Conservation (phyloP, 2,329 filamentous ascomycete genomes). For the Cadophora sp. region DNA sequence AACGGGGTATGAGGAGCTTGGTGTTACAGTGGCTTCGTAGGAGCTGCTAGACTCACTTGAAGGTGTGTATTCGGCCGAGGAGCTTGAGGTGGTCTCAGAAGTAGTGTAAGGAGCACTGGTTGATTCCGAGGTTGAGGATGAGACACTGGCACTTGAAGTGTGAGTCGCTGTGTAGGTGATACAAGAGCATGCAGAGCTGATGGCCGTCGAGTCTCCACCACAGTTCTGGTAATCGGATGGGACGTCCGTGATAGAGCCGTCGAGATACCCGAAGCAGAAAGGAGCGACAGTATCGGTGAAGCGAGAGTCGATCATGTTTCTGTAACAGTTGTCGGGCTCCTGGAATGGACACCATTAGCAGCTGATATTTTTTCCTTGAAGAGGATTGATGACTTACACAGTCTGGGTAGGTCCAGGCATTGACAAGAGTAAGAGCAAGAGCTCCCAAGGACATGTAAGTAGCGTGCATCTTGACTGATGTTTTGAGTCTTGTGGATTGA, state of each 20-base stretch:
- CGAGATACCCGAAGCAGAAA: constrained; percentile 47
- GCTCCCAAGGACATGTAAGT: constrained; percentile 27
- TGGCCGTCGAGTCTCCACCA: constrained; percentile 17
- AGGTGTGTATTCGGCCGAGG: constrained; percentile 14
- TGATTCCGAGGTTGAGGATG: constrained; percentile 25
- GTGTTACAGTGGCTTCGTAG: not conserved
- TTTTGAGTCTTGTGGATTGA: not conserved
- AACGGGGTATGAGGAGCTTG: constrained; percentile 12
- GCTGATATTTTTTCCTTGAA: not conserved
- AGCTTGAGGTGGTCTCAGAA: constrained; percentile 8
- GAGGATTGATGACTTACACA: constrained; percentile 31
- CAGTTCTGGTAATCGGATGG: constrained; percentile 46
- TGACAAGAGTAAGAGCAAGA: constrained; percentile 30
- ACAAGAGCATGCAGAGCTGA: constrained; percentile 40
- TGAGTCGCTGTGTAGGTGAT: constrained; percentile 46
- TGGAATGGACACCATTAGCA: constrained; percentile 9
- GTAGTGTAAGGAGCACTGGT: constrained; percentile 20
- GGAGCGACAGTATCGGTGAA: constrained; percentile 41
- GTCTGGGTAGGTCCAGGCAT: constrained; percentile 34
- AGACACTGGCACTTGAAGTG: constrained; percentile 28
- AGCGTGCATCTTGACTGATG: constrained; percentile 29
- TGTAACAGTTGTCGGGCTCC: constrained; percentile 46
- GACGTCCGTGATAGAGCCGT: constrained; percentile 42
- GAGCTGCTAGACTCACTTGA: constrained; percentile 16
- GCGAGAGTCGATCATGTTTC: constrained; percentile 45